A percentile compares a stretch with the other conserved stretches of the same genome.
Conservation (phyloP, 2,329 filamentous ascomycete genomes). For the Truncatella angustata region DNA sequence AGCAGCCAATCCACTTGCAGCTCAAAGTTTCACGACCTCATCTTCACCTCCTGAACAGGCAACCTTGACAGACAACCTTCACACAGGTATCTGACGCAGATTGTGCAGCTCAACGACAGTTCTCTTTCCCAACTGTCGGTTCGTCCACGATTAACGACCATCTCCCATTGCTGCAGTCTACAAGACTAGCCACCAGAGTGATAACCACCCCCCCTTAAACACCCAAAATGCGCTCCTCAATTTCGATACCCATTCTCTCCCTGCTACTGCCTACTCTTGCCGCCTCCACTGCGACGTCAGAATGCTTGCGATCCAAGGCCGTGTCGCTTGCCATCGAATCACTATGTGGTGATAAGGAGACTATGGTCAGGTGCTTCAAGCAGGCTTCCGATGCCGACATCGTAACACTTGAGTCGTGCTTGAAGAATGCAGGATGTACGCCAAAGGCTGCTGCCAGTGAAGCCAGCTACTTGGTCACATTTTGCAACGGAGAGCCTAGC, state of each 20-base stretch:
- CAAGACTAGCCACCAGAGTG: too few species aligned
- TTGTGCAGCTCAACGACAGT: too few species aligned
- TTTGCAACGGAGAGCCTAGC: conserved; percentile 23
- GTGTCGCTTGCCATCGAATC: conserved; percentile 37
- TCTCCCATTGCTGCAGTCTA: neutral
- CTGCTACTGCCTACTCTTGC: conserved; percentile 12
- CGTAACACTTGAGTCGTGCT: conserved; percentile 37
- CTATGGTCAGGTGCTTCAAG: conserved; percentile 42
- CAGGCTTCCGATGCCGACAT: conserved; percentile 27
- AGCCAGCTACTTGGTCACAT: conserved; percentile 29
- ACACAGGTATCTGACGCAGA: too few species aligned
- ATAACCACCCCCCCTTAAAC: too few species aligned
- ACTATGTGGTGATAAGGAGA: conserved; percentile 41
- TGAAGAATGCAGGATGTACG: conserved; percentile 34
- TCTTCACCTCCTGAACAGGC: neutral
- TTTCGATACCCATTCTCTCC: conserved; percentile 7
- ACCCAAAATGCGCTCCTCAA: conserved; percentile 11
- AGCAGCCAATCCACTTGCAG: too few species aligned
- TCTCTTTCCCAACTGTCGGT: neutral
- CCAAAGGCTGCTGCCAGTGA: conserved; percentile 32
- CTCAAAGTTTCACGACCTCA: neutral
- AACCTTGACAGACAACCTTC: too few species aligned
- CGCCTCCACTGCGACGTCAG: conserved; percentile 17
- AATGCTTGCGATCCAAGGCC: conserved; percentile 40
- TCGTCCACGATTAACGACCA: too few species aligned